These are phyloP conservation scores for Amborella trichopoda DNA, from an alignment of 164 flowering plant species.

Conservation along the genomic window DNA sequence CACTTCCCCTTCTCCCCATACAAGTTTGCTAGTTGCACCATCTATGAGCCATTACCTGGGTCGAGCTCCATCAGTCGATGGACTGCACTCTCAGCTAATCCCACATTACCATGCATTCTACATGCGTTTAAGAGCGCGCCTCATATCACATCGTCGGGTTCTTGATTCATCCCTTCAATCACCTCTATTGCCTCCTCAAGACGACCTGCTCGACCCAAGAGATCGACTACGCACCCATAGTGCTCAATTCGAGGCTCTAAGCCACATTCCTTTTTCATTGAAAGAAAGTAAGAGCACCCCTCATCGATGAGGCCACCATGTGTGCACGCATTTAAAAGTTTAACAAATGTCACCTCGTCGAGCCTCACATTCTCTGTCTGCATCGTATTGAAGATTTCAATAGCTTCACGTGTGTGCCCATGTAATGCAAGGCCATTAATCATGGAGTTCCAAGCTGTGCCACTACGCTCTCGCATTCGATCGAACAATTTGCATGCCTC, in stretches of 20 bases:
- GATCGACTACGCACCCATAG: slow-evolving; percentile 53
- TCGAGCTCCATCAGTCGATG: slow-evolving; percentile 34
- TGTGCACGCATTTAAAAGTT: slow-evolving; percentile 51
- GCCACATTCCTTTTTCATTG: slow-evolving; percentile 26
- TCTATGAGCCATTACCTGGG: slow-evolving; percentile 52
- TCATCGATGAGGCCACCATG: slow-evolving; percentile 47
- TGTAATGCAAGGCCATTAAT: slow-evolving; percentile 51
- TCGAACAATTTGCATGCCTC: slow-evolving; percentile 36
- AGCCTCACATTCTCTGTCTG: slow-evolving; percentile 19
- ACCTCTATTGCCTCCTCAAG: slow-evolving; percentile 46
- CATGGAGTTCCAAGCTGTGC: slow-evolving; percentile 53
- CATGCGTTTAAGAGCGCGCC: slow-evolving; percentile 57
- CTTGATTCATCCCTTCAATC: slow-evolving; percentile 31
- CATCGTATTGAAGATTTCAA: slow-evolving; percentile 42
- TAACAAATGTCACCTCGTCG: slow-evolving; percentile 45
- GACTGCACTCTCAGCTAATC: slow-evolving; percentile 47
- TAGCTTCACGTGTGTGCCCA: slow-evolving; percentile 32
- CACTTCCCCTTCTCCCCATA: slow-evolving; percentile 51
- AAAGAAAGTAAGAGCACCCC: slow-evolving; percentile 26
- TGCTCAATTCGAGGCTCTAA: slow-evolving; percentile 50
- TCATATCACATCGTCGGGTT: slow-evolving; percentile 57
- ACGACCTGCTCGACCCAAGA: slow-evolving; percentile 50
- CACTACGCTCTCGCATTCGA: slow-evolving; percentile 13
- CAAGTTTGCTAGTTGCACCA: slow-evolving; percentile 47
- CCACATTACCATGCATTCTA: slow-evolving; percentile 34